These are phyloP conservation scores for Pythium biforme DNA, from an alignment of 352 stramenopile genomes.

Conservation along the genomic window DNA sequence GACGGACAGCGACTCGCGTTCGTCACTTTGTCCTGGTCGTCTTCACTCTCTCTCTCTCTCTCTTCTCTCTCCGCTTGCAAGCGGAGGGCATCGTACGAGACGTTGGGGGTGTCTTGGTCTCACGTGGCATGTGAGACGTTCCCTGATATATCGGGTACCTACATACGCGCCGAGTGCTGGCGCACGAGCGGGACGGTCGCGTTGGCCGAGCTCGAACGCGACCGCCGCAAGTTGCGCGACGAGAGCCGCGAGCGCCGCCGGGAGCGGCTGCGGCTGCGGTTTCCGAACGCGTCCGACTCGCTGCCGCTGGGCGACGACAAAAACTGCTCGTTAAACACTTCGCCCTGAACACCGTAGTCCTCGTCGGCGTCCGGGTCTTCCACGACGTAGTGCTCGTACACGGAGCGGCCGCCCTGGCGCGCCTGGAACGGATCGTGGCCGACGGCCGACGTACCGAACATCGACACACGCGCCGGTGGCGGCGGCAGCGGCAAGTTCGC, in stretches of 20 bases:
- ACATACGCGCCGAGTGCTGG: constrained; percentile 19
- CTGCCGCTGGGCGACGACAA: constrained; percentile 32
- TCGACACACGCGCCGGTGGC: constrained; percentile 57
- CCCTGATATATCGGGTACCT: not conserved
- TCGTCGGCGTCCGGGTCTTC: constrained; percentile 36
- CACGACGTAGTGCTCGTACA: constrained; percentile 66
- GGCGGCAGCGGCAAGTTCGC: constrained; percentile 25
- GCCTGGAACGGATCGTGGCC: constrained; percentile 52
- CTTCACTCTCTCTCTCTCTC: too few relatives aligned
- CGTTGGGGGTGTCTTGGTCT: not conserved
- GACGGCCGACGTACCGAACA: constrained; percentile 43
- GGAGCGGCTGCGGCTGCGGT: constrained; percentile 9
- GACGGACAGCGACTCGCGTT: not conserved
- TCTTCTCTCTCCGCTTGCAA: too few relatives aligned
- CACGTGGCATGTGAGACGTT: not conserved
- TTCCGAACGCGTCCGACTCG: constrained; percentile 14
- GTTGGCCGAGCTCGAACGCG: constrained; percentile 24
- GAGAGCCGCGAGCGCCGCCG: constrained; percentile 17
- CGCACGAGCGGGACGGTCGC: constrained; percentile 7
- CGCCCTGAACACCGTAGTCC: constrained; percentile 24
- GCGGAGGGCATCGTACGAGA: too few relatives aligned
- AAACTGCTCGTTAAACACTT: constrained; percentile 52
- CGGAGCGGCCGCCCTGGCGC: constrained; percentile 38
- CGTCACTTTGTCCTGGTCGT: not conserved
- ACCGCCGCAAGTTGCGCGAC: constrained; percentile 19